Evolutionary conservation across 352 stramenopile genomes (phyloP), one percentile per base, ranked within the genome.

Genomic region (Achlya hypogyna): DNA sequence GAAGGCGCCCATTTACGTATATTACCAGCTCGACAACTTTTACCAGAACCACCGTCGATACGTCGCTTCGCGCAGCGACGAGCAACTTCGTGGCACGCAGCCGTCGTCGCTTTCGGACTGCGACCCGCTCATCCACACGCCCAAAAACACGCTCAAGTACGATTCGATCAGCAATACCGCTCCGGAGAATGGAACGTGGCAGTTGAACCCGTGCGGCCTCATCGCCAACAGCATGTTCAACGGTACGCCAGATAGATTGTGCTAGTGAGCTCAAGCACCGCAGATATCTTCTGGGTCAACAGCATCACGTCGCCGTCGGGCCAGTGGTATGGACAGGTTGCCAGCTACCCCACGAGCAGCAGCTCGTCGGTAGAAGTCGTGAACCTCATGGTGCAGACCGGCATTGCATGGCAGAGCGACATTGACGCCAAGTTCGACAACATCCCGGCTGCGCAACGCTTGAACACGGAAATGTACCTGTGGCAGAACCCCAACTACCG

Each of bases 211-310:
- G 20, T 99, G 97, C 76, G 97, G 97, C 18, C 79, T 99, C 23
- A 98, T 99, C 73, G 96, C 97, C 53, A 99, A 99, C 77, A 98
- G 93, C 58, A 78, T 99, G 18, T 99, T 99, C 81, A 99, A 99
- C 74, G 97, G 96, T 84, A 54, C 34, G 16, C 56, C 20, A 43
- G 52, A 25, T 25, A 12, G 8, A 10, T 20, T 38, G 25, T 20
- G 25, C 4, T 10, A 31, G n/a, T 56, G 29, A 54, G 23, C 49
- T 56, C 49, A 45, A 23, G 25, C 25, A 1, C 27, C 23, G 6
- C 72, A 85, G 78, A 93, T 66, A 92, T 93, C 69, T 93, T 87
- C 71, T 93, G 85, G 85, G 65, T 93, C 51, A 93, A 92, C 74
- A 86, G 79, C 40, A 51, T 92, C n/a, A 78, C 71, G 34, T 68